Conservation (phyloP, 305 asterid species). For the Lippia alba region DNA sequence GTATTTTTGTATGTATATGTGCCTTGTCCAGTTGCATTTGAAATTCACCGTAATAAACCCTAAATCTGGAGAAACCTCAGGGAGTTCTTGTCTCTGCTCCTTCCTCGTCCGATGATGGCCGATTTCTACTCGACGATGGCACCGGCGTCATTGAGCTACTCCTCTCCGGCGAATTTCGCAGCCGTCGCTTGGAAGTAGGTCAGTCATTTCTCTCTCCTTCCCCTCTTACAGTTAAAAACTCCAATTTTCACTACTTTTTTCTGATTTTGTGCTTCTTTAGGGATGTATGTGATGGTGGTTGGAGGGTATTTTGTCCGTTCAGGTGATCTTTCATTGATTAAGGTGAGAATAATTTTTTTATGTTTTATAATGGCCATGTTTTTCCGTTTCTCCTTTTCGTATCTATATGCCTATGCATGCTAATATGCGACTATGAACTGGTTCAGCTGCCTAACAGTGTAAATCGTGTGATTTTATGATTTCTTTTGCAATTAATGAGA, state of each 20-base stretch:
- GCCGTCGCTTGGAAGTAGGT: slow-evolving; percentile 71
- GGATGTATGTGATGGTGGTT: slow-evolving; percentile 90
- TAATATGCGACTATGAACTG: not conserved
- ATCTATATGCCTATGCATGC: slow-evolving; percentile 1
- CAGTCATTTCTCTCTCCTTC: slow-evolving; percentile 8
- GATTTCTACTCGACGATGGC: slow-evolving; percentile 77
- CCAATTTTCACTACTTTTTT: slow-evolving; percentile 7
- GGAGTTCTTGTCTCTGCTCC: slow-evolving; percentile 70
- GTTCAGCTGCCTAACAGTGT: slow-evolving; percentile 17
- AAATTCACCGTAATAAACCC: slow-evolving; percentile 31
- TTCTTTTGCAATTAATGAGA: slow-evolving; percentile 3
- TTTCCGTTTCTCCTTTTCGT: not conserved
- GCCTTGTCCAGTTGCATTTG: not conserved
- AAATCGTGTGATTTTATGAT: slow-evolving; percentile 11
- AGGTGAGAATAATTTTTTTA: slow-evolving; percentile 45
- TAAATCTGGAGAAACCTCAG: slow-evolving; percentile 43
- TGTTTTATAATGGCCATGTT: not conserved
- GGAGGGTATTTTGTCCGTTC: slow-evolving; percentile 57
- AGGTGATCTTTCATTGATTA: slow-evolving; percentile 57
- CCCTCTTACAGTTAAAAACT: not conserved
- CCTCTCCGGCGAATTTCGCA: slow-evolving; percentile 48
- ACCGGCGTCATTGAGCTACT: slow-evolving; percentile 69
- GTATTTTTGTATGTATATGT: not conserved
- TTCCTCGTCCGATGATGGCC: slow-evolving; percentile 39
- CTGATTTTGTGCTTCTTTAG: slow-evolving; percentile 40